These are phyloP conservation scores for Eucalyptus coolabah DNA, from an alignment of 345 rosid species.

Conservation along the genomic window DNA sequence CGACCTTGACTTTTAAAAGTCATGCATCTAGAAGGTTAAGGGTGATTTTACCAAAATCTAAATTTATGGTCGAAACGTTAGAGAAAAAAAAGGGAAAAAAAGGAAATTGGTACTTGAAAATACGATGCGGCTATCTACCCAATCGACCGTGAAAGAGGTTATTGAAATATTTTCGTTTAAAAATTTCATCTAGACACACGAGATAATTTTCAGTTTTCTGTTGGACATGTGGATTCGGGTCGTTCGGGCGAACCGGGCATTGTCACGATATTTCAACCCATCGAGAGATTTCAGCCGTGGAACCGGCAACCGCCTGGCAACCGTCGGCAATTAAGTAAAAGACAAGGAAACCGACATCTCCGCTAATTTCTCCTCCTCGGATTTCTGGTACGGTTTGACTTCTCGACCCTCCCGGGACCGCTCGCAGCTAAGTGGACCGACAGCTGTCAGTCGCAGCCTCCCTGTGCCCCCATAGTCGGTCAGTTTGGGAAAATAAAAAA, in stretches of 20 bases:
- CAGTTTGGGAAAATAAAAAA: background rate
- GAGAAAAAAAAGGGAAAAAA: background rate
- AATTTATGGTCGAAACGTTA: background rate
- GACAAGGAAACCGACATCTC: background rate
- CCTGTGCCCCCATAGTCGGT: background rate
- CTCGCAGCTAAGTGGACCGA: background rate
- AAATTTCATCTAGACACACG: background rate
- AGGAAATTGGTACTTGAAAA: background rate
- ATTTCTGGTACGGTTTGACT: background rate
- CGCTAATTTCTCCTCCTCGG: background rate
- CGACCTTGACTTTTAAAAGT: background rate
- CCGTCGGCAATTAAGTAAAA: background rate
- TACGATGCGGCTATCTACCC: background rate
- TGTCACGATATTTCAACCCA: background rate
- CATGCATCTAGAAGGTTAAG: background rate
- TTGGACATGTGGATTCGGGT: background rate
- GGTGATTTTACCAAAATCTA: background rate
- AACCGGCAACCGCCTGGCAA: background rate
- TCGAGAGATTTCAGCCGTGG: background rate
- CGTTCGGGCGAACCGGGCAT: background rate
- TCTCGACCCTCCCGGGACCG: background rate
- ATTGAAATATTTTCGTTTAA: background rate
- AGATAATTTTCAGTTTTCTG: background rate
- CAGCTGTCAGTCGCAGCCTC: background rate
- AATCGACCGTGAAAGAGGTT: background rate